phyloP scores from a whole-genome alignment of 768 basidiomycete genomes.

The Russula abietina region DNA sequence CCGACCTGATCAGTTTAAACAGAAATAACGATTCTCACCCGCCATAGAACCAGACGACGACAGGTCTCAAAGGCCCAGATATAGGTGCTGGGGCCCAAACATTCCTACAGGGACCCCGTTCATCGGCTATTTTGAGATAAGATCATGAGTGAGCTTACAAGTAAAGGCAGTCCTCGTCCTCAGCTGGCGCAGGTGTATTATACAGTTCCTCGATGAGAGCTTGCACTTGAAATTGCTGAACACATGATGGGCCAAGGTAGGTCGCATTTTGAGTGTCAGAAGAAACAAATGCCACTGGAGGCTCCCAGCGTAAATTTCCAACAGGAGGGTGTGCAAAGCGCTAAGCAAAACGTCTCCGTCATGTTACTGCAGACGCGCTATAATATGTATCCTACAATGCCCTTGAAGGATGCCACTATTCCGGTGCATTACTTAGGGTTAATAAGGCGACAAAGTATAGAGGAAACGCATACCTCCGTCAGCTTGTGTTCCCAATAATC shows the following conservation, averaged over 20 bases:
- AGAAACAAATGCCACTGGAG: slow-evolving; percentile 7
- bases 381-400: slow-evolving; percentile 1
- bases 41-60: slow-evolving; percentile 18
- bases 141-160: background rate
- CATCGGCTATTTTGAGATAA: background rate
- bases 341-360: background rate
- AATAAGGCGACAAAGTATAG: background rate
- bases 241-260: slow-evolving; percentile 15
- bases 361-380: background rate
- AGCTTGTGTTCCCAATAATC: background rate
- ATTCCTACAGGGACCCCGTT: slow-evolving; percentile 4
- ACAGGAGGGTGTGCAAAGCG: slow-evolving; percentile 15
- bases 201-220: background rate
- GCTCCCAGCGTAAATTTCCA: slow-evolving; percentile 12
- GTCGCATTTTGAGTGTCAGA: slow-evolving; percentile 4
- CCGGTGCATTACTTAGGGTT: background rate
- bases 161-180: slow-evolving; percentile 17
- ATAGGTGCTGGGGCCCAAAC: slow-evolving; percentile 11
- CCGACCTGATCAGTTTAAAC: background rate
- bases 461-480: slow-evolving; percentile 8
- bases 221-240: slow-evolving; percentile 6
- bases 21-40: slow-evolving; percentile 4
- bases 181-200: background rate
- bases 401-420: slow-evolving; percentile 17
- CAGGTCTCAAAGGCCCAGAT: slow-evolving; percentile 6